Evolutionary conservation across 345 rosid species (phyloP).

Genomic region (Geranium rotundifolium): DNA sequence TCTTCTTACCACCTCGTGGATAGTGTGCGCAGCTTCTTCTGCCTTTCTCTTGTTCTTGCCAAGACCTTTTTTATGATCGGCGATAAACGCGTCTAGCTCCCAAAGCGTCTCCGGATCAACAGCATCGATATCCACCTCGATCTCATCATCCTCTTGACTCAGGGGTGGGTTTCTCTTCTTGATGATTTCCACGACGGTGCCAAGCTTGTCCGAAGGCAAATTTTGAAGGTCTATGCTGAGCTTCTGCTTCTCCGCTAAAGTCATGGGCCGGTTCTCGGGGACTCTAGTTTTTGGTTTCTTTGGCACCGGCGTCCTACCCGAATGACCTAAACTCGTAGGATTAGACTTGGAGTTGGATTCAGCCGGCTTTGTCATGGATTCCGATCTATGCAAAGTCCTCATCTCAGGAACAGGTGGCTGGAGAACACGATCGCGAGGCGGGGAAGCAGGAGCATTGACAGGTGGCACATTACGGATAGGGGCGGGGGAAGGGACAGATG

Average conservation of each 20-base stretch:
- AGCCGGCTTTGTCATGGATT: conserved; percentile 26
- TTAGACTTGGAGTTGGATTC: conserved; percentile 24
- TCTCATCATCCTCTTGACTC: conserved; percentile 69
- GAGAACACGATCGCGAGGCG: too few species aligned
- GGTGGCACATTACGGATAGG: too few species aligned
- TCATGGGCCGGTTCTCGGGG: conserved; percentile 46
- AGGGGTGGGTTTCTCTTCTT: conserved; percentile 65
- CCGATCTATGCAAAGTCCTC: conserved; percentile 31
- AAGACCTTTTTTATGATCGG: conserved; percentile 29
- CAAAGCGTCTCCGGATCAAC: conserved; percentile 77
- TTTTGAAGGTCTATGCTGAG: conserved; percentile 59
- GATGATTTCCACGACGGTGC: conserved; percentile 65
- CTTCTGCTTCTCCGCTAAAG: conserved; percentile 71
- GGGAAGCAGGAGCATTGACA: too few species aligned
- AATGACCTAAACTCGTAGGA: conserved; percentile 9
- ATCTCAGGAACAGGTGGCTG: conserved; percentile 17
- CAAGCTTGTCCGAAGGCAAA: conserved; percentile 72
- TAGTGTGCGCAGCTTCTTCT: conserved; percentile 24
- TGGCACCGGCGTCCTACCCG: conserved; percentile 15
- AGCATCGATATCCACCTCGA: conserved; percentile 80
- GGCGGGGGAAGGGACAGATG: too few species aligned
- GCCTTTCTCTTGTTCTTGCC: conserved; percentile 33
- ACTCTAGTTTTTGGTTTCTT: conserved; percentile 39
- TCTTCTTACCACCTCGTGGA: conserved; percentile 35
- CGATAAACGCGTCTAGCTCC: conserved; percentile 68